phyloP scores from a whole-genome alignment of 495 filamentous ascomycete species.

The Chlorociboria aeruginascens region DNA sequence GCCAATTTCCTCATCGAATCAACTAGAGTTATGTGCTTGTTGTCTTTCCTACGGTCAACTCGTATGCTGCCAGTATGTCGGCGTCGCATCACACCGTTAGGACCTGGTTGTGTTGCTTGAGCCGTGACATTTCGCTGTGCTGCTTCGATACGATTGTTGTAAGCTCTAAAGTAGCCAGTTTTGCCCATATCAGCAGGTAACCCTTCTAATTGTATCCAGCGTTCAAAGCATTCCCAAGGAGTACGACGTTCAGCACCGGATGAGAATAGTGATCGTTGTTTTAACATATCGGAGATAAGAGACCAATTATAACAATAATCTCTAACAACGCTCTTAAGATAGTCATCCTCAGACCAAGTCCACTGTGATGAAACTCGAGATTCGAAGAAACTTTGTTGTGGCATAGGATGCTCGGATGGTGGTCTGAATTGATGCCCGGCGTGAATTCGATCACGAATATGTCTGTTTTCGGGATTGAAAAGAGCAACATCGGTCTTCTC shows the following conservation, averaged over 20 bases:
- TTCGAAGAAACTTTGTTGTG: constrained; percentile 80
- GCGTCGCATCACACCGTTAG: constrained; percentile 38
- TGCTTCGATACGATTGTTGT: constrained; percentile 66
- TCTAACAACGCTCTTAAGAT: constrained; percentile 69
- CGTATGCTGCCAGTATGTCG: constrained; percentile 60
- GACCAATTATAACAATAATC: constrained; percentile 98
- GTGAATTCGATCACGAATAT: constrained; percentile 79
- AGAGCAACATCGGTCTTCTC: constrained; percentile 71
- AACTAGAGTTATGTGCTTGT: constrained; percentile 73
- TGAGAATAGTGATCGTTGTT: constrained; percentile 58
- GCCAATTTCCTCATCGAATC: constrained; percentile 93
- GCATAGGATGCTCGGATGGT: constrained; percentile 84
- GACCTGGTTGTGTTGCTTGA: constrained; percentile 46
- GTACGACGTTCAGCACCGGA: constrained; percentile 83
- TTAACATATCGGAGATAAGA: constrained; percentile 69
- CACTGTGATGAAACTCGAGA: constrained; percentile 75
- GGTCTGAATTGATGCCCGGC: constrained; percentile 88
- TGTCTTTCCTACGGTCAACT: constrained; percentile 76
- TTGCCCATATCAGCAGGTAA: constrained; percentile 84
- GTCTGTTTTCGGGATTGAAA: constrained; percentile 82
- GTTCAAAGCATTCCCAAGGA: constrained; percentile 97
- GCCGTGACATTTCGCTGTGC: constrained; percentile 56
- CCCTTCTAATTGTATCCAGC: constrained; percentile 84
- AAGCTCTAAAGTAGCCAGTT: constrained; percentile 83
- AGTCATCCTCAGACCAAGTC: constrained; percentile 81